These are phyloP conservation scores for Cladosporium sp. DNA, from an alignment of 2,329 filamentous ascomycete species.

Conservation along the genomic window DNA sequence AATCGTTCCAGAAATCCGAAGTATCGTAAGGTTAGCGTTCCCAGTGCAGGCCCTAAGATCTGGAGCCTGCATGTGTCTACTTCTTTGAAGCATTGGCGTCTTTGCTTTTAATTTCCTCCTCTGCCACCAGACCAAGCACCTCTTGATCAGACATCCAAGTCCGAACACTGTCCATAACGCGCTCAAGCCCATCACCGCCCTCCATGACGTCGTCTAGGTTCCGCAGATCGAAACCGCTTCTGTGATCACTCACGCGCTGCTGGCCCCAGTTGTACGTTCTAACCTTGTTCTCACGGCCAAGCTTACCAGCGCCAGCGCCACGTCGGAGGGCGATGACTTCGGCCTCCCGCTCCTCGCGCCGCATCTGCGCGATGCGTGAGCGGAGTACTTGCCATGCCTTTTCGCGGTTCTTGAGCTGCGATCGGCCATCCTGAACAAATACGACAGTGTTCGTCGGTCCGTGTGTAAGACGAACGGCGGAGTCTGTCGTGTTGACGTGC, in stretches of 20 bases:
- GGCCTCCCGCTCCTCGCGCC: slow-evolving; percentile 78
- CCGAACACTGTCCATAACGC: slow-evolving; percentile 71
- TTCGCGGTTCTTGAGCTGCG: slow-evolving; percentile 83
- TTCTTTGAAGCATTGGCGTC: slow-evolving; percentile 2
- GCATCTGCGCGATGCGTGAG: slow-evolving; percentile 71
- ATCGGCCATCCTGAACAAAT: slow-evolving; percentile 86
- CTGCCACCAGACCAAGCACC: slow-evolving; percentile 57
- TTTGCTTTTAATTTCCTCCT: slow-evolving; percentile 25
- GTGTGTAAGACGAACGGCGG: slow-evolving; percentile 88
- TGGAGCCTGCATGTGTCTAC: neutral
- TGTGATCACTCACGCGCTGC: slow-evolving; percentile 82
- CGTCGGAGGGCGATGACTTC: slow-evolving; percentile 69
- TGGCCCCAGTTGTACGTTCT: slow-evolving; percentile 80
- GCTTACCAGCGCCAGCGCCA: slow-evolving; percentile 71
- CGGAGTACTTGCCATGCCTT: slow-evolving; percentile 82
- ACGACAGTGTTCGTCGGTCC: slow-evolving; percentile 80
- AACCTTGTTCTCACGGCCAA: slow-evolving; percentile 90
- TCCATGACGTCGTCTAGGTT: slow-evolving; percentile 75
- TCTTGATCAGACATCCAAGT: slow-evolving; percentile 72
- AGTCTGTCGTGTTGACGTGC: slow-evolving; percentile 98
- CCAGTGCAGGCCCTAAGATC: too few relatives aligned
- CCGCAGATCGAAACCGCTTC: slow-evolving; percentile 72
- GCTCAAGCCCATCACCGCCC: slow-evolving; percentile 67
- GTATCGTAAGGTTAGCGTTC: neutral
- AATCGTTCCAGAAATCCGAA: neutral